Evolutionary conservation across 768 basidiomycete genomes (phyloP).

Genomic region (Tremella fuciformis): DNA sequence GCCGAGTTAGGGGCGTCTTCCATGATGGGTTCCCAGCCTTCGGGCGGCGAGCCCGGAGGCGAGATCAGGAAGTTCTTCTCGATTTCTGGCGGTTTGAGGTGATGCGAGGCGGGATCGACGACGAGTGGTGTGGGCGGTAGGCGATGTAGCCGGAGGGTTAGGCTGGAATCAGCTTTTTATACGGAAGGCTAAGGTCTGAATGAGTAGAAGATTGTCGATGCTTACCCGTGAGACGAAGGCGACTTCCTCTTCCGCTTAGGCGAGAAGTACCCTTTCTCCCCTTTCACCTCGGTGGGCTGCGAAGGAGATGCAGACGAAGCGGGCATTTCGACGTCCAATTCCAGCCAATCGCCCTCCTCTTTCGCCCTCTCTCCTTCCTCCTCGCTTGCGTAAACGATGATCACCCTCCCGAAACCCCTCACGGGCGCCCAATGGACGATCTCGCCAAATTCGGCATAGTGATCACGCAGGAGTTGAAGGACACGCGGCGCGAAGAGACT

Average conservation of each 20-base stretch:
- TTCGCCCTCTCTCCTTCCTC: constrained; percentile 57
- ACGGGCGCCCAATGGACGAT: constrained; percentile 91
- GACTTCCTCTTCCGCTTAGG: constrained; percentile 4
- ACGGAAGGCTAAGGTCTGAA: not conserved
- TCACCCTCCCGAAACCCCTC: constrained; percentile 72
- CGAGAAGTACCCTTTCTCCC: constrained; percentile 21
- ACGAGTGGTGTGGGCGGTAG: constrained; percentile 41
- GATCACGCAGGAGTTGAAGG: constrained; percentile 63
- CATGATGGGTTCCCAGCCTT: constrained; percentile 87
- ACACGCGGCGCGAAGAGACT: constrained; percentile 72
- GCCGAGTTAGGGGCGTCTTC: constrained; percentile 85
- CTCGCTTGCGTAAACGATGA: constrained; percentile 66
- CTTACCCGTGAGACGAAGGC: constrained; percentile 3
- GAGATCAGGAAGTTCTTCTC: constrained; percentile 98
- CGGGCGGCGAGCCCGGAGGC: constrained; percentile 93
- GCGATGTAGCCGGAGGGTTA: constrained; percentile 51
- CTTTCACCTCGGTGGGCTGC: not conserved
- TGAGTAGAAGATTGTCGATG: not conserved
- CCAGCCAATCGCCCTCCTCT: constrained; percentile 58
- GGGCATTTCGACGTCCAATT: constrained; percentile 30
- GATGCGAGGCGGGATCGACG: constrained; percentile 51
- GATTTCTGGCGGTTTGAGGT: constrained; percentile 70
- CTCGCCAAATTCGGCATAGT: constrained; percentile 73
- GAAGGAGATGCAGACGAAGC: constrained; percentile 4
- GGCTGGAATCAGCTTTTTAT: constrained; percentile 36